phyloP scores from a whole-genome alignment of 768 basidiomycete species.

The Phylloporus sp. region DNA sequence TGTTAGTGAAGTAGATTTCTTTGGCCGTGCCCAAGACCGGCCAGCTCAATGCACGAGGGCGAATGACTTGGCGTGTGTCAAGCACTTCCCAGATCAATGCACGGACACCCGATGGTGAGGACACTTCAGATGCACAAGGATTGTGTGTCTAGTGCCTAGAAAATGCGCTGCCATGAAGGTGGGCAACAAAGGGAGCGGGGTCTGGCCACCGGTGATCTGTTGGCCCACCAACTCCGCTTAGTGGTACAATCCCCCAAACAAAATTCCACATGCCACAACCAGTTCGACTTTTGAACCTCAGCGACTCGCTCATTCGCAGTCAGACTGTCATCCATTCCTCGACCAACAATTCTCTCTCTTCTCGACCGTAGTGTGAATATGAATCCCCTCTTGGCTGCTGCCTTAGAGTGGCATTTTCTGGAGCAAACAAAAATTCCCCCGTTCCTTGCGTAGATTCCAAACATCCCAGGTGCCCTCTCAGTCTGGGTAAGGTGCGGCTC shows the following conservation, averaged over 20 bases:
- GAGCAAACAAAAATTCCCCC: no score
- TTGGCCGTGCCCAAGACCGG: not conserved
- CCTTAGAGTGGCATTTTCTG: no score
- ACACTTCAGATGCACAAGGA: conserved; percentile 5
- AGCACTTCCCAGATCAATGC: conserved; percentile 3
- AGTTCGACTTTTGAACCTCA: not conserved
- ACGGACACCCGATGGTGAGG: not conserved
- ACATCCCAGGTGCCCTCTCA: no score
- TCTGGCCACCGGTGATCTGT: not conserved
- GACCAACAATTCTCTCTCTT: not conserved
- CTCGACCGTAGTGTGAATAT: no score
- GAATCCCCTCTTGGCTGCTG: no score
- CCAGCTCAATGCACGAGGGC: not conserved
- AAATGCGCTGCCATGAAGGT: not conserved
- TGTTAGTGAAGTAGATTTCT: conserved; percentile 6
- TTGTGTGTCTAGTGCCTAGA: not conserved
- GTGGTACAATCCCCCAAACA: not conserved
- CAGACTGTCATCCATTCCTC: not conserved
- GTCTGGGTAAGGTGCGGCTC: no score
- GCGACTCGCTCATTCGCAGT: not conserved
- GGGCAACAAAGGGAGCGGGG: no score
- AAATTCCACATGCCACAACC: not conserved
- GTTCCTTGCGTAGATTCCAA: no score
- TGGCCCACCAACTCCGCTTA: not conserved
- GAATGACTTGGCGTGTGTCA: conserved; percentile 3